Conservation (phyloP, 2,329 filamentous ascomycete genomes). For the Arthroderma sp. region DNA sequence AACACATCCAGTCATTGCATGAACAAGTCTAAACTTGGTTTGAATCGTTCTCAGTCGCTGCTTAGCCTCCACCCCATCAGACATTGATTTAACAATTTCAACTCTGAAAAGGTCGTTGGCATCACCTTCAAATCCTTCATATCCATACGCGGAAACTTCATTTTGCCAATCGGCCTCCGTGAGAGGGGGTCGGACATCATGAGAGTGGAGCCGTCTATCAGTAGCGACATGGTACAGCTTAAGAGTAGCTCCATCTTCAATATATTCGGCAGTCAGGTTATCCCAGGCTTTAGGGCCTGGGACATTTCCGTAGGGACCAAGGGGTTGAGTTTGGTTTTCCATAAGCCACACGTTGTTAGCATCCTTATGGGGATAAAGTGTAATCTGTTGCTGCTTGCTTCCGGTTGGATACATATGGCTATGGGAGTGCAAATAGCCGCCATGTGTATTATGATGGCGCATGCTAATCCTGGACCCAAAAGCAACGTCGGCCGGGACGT, state of each 20-base stretch:
- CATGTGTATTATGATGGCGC: conserved; percentile 93
- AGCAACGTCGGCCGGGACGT: conserved; percentile 81
- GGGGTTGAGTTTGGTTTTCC: conserved; percentile 91
- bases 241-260: conserved; percentile 69
- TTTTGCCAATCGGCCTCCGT: conserved; percentile 89
- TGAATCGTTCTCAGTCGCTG: conserved; percentile 82
- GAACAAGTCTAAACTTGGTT: conserved; percentile 88
- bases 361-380: conserved; percentile 96
- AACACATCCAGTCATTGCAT: conserved; percentile 91
- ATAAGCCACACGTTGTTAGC: conserved; percentile 92
- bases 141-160: conserved; percentile 92
- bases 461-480: conserved; percentile 76
- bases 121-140: conserved; percentile 91
- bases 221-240: conserved; percentile 74
- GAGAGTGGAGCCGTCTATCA: conserved; percentile 83
- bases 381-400: conserved; percentile 97
- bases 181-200: conserved; percentile 67
- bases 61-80: conserved; percentile 64
- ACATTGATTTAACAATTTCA: conserved; percentile 86
- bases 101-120: conserved; percentile 92
- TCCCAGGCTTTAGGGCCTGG: conserved; percentile 80
- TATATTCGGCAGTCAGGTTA: conserved; percentile 50
- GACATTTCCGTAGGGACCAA: conserved; percentile 62
- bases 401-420: conserved; percentile 94
- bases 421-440: conserved; percentile 94